phyloP scores from a whole-genome alignment of 108 stramenopile genomes.

The Mayamaea pseudoterrestris region DNA sequence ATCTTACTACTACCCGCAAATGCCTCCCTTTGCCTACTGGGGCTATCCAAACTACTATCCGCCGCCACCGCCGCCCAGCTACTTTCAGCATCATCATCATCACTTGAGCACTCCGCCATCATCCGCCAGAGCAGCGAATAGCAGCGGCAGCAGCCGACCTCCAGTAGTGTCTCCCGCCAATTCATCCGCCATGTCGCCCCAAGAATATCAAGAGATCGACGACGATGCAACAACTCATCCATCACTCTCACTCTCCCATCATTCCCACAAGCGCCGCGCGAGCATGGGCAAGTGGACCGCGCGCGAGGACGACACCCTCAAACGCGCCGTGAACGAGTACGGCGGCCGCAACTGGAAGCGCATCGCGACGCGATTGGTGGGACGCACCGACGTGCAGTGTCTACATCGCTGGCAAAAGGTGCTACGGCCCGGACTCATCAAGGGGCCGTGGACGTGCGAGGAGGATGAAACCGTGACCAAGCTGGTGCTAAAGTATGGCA shows the following conservation, averaged over 20 bases:
- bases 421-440: constrained; percentile 91
- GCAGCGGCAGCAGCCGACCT: too few relatives aligned
- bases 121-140: too few relatives aligned
- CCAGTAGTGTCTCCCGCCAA: too few relatives aligned
- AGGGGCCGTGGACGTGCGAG: constrained; percentile 95
- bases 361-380: constrained; percentile 66
- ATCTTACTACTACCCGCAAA: too few relatives aligned
- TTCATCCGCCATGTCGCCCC: too few relatives aligned
- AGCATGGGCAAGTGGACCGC: constrained; percentile 83
- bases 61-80: too few relatives aligned
- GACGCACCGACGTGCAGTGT: constrained; percentile 91
- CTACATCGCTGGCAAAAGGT: constrained; percentile 99
- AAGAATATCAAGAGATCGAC: too few relatives aligned
- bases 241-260: neutral
- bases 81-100: too few relatives aligned
- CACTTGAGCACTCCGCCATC: too few relatives aligned
- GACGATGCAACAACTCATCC: neutral
- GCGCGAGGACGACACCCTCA: constrained; percentile 63
- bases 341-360: constrained; percentile 95
- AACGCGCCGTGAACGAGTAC: constrained; percentile 74
- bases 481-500: constrained; percentile 65
- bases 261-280: constrained; percentile 53
- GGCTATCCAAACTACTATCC: too few relatives aligned
- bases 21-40: too few relatives aligned
- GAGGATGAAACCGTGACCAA: constrained; percentile 79